These are phyloP conservation scores for Kalaharituber pfeilii DNA, from an alignment of 2,329 filamentous ascomycete species.

Conservation along the genomic window DNA sequence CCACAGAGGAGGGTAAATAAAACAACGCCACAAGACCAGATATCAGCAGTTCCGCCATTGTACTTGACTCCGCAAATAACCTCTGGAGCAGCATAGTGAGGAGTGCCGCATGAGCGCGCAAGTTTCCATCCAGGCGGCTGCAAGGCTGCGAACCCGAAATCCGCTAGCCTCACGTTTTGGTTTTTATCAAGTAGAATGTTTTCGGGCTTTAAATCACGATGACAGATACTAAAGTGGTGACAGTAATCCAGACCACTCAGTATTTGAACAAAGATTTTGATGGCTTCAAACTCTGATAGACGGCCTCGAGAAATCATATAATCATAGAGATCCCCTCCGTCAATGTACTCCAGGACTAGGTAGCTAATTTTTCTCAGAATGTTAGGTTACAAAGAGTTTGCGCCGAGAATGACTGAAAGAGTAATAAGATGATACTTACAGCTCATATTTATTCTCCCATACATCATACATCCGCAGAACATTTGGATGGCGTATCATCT, in stretches of 20 bases:
- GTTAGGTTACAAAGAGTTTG: background rate
- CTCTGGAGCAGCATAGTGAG: conserved; percentile 91
- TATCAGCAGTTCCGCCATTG: conserved; percentile 69
- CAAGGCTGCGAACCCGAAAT: conserved; percentile 94
- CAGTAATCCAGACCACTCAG: conserved; percentile 84
- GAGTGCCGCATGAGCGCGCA: conserved; percentile 82
- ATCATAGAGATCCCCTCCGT: conserved; percentile 68
- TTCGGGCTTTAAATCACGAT: conserved; percentile 90
- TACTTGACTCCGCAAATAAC: conserved; percentile 64
- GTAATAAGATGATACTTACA: conserved; percentile 41
- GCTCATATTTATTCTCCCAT: conserved; percentile 89
- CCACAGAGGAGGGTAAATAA: conserved; percentile 76
- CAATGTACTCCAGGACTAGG: conserved; percentile 81
- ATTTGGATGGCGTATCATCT: conserved; percentile 84
- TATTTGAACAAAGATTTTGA: conserved; percentile 82
- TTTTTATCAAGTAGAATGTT: conserved; percentile 74
- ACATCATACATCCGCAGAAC: conserved; percentile 91
- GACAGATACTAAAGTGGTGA: conserved; percentile 86
- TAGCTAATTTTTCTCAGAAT: conserved; percentile 41
- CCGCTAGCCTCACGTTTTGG: conserved; percentile 75
- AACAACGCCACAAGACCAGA: conserved; percentile 88
- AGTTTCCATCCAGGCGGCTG: conserved; percentile 65
- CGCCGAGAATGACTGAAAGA: conserved; percentile 19
- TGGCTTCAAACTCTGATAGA: conserved; percentile 61
- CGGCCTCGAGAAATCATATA: conserved; percentile 60